These are phyloP conservation scores for Lasiosphaeriaceae sp. DNA, from an alignment of 495 filamentous ascomycete species.

Conservation along the genomic window DNA sequence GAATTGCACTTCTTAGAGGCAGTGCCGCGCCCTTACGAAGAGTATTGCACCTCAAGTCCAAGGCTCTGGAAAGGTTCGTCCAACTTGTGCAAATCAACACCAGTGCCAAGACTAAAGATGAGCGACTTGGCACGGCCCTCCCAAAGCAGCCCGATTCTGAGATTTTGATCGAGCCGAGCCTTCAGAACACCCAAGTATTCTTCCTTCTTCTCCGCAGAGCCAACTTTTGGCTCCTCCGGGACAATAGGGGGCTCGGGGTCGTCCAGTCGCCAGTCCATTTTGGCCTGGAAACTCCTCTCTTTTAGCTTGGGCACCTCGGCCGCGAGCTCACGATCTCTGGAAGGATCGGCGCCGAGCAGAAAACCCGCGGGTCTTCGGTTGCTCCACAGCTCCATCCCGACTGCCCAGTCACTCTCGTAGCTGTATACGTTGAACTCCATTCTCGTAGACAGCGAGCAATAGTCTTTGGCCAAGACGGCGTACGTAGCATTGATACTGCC, in stretches of 20 bases:
- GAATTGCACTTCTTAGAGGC: background rate
- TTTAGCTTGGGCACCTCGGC: constrained; percentile 22
- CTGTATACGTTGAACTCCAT: constrained; percentile 98
- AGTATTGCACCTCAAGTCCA: constrained; percentile 87
- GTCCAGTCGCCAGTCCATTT: constrained; percentile 53
- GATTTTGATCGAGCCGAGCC: constrained; percentile 78
- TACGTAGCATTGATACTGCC: constrained; percentile 88
- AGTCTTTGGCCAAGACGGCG: constrained; percentile 75
- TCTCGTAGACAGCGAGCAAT: constrained; percentile 78
- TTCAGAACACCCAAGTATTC: constrained; percentile 85
- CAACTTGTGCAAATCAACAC: constrained; percentile 67
- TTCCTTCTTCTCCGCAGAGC: constrained; percentile 22
- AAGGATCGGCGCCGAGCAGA: constrained; percentile 34
- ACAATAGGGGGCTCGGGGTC: constrained; percentile 19
- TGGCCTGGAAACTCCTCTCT: constrained; percentile 51
- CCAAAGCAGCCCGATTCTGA: constrained; percentile 83
- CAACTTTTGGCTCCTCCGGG: constrained; percentile 9
- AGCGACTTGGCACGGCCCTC: constrained; percentile 91
- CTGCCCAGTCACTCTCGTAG: constrained; percentile 88
- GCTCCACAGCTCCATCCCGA: constrained; percentile 89
- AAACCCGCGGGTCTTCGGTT: constrained; percentile 41
- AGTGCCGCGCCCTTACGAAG: constrained; percentile 57
- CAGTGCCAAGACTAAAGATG: constrained; percentile 83
- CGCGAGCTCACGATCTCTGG: constrained; percentile 18
- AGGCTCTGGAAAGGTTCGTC: constrained; percentile 68